phyloP scores from a whole-genome alignment of 257 asterid species.

The Solanum phureja region DNA sequence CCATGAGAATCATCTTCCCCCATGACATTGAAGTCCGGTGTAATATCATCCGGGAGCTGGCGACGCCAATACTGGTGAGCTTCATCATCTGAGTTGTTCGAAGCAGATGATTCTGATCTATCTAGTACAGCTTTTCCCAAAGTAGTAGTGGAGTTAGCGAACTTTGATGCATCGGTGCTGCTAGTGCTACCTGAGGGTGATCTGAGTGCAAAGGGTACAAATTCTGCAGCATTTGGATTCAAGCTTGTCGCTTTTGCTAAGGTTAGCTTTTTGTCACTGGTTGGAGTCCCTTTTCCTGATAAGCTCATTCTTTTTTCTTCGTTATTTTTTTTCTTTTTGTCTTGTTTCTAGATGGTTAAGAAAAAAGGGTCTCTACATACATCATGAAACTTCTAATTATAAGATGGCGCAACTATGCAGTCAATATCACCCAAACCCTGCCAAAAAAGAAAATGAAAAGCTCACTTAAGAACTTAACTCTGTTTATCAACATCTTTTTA shows the following conservation, averaged over 20 bases:
- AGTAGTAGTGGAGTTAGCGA: conserved; percentile 19
- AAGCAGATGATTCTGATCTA: conserved; percentile 60
- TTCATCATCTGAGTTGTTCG: conserved; percentile 82
- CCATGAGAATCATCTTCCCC: conserved; percentile 56
- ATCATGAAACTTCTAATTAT: conserved; percentile 5
- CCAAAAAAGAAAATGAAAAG: not conserved
- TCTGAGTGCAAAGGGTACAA: conserved; percentile 65
- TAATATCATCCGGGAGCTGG: conserved; percentile 93
- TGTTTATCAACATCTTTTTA: not conserved
- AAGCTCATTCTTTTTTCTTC: conserved; percentile 45
- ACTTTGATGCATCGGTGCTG: conserved; percentile 31
- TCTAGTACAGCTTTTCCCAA: conserved; percentile 57
- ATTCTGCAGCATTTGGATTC: conserved; percentile 93
- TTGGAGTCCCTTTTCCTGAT: conserved; percentile 47
- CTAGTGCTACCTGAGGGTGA: conserved; percentile 33
- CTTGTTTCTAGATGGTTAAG: not conserved
- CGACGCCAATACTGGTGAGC: conserved; percentile 70
- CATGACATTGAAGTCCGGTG: conserved; percentile 70
- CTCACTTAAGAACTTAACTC: not conserved
- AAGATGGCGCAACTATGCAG: conserved; percentile 4
- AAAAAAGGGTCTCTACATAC: conserved; percentile 9
- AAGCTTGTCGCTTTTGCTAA: conserved; percentile 41
- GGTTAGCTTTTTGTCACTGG: conserved; percentile 45
- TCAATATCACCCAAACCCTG: conserved; percentile 71
- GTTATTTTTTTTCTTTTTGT: not conserved